Conservation (phyloP, 345 rosid species). For the Raphanus sativus region DNA sequence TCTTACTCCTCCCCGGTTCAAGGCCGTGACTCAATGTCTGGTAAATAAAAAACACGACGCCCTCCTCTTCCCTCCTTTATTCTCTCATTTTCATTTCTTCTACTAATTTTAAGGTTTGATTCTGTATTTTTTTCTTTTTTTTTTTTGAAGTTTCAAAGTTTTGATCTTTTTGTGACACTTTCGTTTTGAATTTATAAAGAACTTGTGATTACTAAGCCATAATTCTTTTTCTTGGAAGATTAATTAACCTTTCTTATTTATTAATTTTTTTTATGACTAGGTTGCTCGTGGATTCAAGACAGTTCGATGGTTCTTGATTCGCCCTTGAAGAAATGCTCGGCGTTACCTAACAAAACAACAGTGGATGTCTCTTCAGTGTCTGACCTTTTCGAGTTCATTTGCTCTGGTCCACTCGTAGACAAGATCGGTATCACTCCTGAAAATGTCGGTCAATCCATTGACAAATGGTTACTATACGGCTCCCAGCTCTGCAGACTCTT, state of each 20-base stretch:
- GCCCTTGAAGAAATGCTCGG: slow-evolving; percentile 32
- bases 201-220: too few species aligned
- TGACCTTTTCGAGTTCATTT: slow-evolving; percentile 77
- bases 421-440: slow-evolving; percentile 60
- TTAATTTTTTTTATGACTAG: slow-evolving; percentile 9
- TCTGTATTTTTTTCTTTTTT: too few species aligned
- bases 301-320: slow-evolving; percentile 37
- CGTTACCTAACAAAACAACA: slow-evolving; percentile 46
- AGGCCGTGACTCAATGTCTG: slow-evolving; percentile 17
- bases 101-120: too few species aligned
- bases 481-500: slow-evolving; percentile 61
- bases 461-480: slow-evolving; percentile 80
- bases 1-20: slow-evolving; percentile 21
- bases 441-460: slow-evolving; percentile 64
- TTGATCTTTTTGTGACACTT: background rate
- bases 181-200: too few species aligned
- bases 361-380: slow-evolving; percentile 70
- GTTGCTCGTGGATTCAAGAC: slow-evolving; percentile 60
- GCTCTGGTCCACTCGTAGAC: slow-evolving; percentile 78
- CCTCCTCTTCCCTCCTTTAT: background rate
- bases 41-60: slow-evolving; percentile 16
- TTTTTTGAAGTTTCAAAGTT: too few species aligned
- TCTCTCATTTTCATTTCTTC: background rate
- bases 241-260: background rate
- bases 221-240: background rate